Conservation (phyloP, 2,329 filamentous ascomycete genomes). For the Aureobasidium melanogenum region DNA sequence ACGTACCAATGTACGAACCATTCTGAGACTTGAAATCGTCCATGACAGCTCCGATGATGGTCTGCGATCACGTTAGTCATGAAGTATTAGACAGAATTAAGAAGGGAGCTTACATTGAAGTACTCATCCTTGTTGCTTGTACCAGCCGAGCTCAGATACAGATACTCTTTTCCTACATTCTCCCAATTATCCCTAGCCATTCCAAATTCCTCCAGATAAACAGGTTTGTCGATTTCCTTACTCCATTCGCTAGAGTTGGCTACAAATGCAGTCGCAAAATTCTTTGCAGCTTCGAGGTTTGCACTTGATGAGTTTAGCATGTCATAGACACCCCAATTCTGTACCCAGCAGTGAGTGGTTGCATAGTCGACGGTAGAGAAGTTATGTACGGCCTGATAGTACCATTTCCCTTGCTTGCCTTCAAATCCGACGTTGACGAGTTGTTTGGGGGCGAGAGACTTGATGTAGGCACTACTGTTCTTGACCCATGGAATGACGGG, state of each 20-base stretch:
- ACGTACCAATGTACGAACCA: conserved; percentile 30
- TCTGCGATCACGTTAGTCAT: conserved; percentile 1
- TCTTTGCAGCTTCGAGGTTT: conserved; percentile 26
- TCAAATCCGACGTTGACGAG: conserved; percentile 32
- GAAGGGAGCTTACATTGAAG: conserved; percentile 19
- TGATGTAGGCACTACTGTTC: conserved; percentile 29
- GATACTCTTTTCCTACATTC: conserved; percentile 28
- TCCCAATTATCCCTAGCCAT: conserved; percentile 34
- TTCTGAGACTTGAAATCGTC: conserved; percentile 24
- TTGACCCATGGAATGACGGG: conserved; percentile 29
- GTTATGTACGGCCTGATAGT: conserved; percentile 31
- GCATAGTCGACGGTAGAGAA: conserved; percentile 30
- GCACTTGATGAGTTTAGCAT: conserved; percentile 28
- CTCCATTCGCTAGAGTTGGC: conserved; percentile 28
- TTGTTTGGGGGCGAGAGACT: conserved; percentile 27
- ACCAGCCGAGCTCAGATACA: conserved; percentile 27
- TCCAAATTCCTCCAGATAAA: conserved; percentile 33
- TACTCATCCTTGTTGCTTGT: conserved; percentile 32
- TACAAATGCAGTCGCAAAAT: conserved; percentile 28
- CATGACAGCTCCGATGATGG: conserved; percentile 29
- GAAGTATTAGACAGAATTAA: no score
- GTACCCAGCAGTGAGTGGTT: conserved; percentile 33
- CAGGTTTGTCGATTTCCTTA: conserved; percentile 28
- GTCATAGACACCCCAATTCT: conserved; percentile 33
- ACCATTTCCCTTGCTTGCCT: conserved; percentile 31